Base-by-base conservation (phyloP, 2,329 filamentous ascomycete genomes). In the Hypoxylon sp. region DNA sequence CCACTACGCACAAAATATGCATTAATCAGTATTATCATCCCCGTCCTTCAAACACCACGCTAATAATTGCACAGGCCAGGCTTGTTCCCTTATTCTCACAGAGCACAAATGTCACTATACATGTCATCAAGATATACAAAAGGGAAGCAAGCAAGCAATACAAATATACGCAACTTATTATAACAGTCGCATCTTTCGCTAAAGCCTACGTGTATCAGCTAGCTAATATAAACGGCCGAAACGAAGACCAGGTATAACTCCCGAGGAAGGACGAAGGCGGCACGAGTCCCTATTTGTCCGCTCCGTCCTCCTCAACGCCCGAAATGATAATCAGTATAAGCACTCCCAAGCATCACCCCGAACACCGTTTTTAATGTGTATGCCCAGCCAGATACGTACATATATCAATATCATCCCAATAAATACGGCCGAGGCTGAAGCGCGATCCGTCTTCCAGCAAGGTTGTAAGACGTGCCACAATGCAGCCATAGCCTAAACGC, bases 331-430 rank as follows among this genome's bases (percentile, higher is more conserved):
- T 73, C 63, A 62, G 55, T 66, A 75, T 75, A 74, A 64, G 53
- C 61, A 66, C 64, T 61, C 60, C 76, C 74, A 75, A 42, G 54
- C 17, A 33, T 74, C 76, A 63, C 65, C 66, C 72, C 71, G 70
- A 81, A 79, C 82, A 81, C 82, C 83, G 76, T 79, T 83, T 85
- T 85, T 84, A 73, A 80, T 84, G 79, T 81, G 79, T 83, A 79
- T 82, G 76, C 77, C 79, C 79, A 75, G 75, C 81, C 76, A 61
- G 70, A 72, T 76, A 78, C 75, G 72, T 77, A 75, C 72, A 75
- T 57, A 69, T 62, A 64, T 71, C 57, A 70, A 75, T 68, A 72
- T 63, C 58, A 65, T 63, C 20, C 64, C 67, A 55, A 53, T 63
- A 65, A 65, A 27, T 50, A 71, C 57, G 66, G 66, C 69, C 69